Evolutionary conservation across 208 protist genomes (phyloP), one percentile per base, ranked within the genome.

Genomic region (Acanthamoeba healyi): DNA sequence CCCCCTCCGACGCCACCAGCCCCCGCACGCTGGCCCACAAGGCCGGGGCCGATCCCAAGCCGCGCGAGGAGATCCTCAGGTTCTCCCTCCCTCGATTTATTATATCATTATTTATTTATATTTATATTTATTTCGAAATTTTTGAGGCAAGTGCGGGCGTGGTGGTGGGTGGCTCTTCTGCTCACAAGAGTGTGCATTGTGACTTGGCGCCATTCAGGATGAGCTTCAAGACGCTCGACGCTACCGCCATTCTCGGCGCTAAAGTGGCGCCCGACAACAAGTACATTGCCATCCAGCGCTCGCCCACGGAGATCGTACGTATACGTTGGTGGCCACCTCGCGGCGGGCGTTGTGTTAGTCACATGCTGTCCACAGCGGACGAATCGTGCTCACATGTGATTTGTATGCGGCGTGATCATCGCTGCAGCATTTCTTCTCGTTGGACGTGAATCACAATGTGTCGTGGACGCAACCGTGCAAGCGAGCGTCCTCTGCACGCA

Each of bases 201-300:
- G 4, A 12, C 44, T 49, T 4, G 44, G 9, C 44, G 44, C 12
- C 44, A 49, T 12, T n/a, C 54, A 61, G 54, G 54, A 61, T 61
- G 54, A 61, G 54, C 22, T 61, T 61, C 54, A 61, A 61, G 54
- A 61, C 54, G 54, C 54, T 61, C 54, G 22, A 61, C 54, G 24
- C 54, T 5, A 2, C 7, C 54, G 7, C 65, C n/a, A 74, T 74
- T 19, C 65, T 74, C n/a, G 26, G 10, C n/a, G 65, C 65, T 10
- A 74, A 74, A 26, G 65, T 74, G 65, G 65, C 65, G 12, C 65
- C 65, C 2, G 65, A 74, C 65, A 74, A 74, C 65, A 34, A 42
- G 36, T 74, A 74, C 65, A 74, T 74, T 17, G 65, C 65, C 65
- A 74, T 74, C 65, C 65, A 74, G 65, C 36, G 65, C 19, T 74